Base-by-base conservation (phyloP, 306 rosid species). In the Mimosa pudica region DNA sequence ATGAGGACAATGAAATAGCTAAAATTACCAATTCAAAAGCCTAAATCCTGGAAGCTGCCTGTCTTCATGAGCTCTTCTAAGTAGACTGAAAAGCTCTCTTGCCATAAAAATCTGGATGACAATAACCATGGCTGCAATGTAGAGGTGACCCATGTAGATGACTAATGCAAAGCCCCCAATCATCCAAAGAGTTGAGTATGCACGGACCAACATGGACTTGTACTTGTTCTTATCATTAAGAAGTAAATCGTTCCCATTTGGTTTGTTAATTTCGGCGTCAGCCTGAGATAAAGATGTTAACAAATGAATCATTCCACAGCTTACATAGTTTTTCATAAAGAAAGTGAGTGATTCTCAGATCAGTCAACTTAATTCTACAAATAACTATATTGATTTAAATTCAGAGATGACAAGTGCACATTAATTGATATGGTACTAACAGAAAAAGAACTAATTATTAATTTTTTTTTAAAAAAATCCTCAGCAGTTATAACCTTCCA, bases 41-140 rank as follows among this genome's bases (percentile, higher is more conserved):
- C 99, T 89, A 87, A 96, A 96, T 86, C 99, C 99, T 13, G 99
- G 99, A 4, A 96, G 97, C 74, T 78, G 91, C 82, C 83, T 89
- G 77, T 96, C 99, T 83, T 96, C 98, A 79, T 89, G 94, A 71
- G 98, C 82, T 89, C 84, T 93, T 82, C 99, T 89, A 17, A 96
- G 92, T 57, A 96, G 91, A 88, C 86, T 91, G 92, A 96, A 96
- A 51, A 96, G 90, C 86, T 93, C 99, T 73, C 61, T 89, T 8
- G 97, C 99, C 99, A 96, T 96, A 86, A 85, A 93, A 82, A 96
- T 96, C 90, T 96, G 99, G 79, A 96, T 93, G 79, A 96, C 98
- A 51, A 96, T 91, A 38, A 96, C 89, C 98, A 91, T 91, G 16
- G 99, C 97, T 54, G 95, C 91, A 69, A 96, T 93, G 81, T 83